phyloP scores from a whole-genome alignment of 306 rosid genomes.

The Dryas alaskensis region DNA sequence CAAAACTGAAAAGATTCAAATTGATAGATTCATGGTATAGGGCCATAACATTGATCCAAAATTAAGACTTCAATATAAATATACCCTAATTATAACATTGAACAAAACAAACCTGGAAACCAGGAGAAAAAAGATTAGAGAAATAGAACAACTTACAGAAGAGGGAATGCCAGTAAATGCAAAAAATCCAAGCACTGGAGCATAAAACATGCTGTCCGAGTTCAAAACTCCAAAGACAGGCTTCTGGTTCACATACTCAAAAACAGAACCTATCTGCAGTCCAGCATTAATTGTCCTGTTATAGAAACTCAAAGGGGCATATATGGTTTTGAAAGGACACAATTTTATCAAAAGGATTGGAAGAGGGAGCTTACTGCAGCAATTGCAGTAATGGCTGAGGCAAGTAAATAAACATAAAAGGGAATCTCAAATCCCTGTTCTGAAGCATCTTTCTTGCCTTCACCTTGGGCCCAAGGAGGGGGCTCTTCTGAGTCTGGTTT shows the following conservation, averaged over 20 bases:
- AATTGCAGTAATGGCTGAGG: constrained; percentile 86
- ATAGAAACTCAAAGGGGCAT: neutral
- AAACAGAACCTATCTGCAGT: constrained; percentile 79
- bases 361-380: constrained; percentile 68
- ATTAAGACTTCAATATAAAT: neutral
- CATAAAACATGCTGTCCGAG: constrained; percentile 77
- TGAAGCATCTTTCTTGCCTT: constrained; percentile 34
- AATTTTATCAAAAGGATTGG: neutral
- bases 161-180: constrained; percentile 81
- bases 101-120: neutral
- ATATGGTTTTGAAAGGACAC: neutral
- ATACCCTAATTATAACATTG: neutral
- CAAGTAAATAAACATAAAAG: constrained; percentile 65
- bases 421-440: constrained; percentile 55
- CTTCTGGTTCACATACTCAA: constrained; percentile 79
- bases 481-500: constrained; percentile 80
- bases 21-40: neutral
- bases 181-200: constrained; percentile 90
- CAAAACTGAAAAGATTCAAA: neutral
- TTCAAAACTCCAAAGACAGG: constrained; percentile 79
- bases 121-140: neutral
- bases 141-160: constrained; percentile 51
- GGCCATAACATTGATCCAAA: neutral
- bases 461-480: constrained; percentile 88
- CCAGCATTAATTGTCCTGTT: constrained; percentile 7